Conservation (phyloP, 306 rosid genomes). For the Geum urbanum region DNA sequence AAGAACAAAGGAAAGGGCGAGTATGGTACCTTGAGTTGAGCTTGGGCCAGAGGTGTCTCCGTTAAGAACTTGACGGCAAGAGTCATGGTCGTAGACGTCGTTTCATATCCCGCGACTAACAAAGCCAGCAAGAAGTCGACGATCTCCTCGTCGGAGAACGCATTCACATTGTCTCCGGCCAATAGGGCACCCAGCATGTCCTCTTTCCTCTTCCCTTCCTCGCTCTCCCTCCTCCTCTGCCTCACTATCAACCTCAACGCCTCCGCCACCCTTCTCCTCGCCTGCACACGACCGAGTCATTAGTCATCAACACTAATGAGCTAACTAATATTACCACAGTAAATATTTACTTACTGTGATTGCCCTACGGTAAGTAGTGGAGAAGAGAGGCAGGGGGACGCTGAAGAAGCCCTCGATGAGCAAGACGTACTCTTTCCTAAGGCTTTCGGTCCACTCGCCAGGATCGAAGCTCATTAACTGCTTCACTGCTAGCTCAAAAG, state of each 20-base stretch:
- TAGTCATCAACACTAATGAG: background rate
- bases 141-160: slow-evolving; percentile 71
- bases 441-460: slow-evolving; percentile 75
- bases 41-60: slow-evolving; percentile 84
- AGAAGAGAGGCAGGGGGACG: slow-evolving; percentile 71
- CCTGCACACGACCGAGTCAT: slow-evolving; percentile 32
- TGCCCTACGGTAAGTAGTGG: slow-evolving; percentile 82
- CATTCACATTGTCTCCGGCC: slow-evolving; percentile 67
- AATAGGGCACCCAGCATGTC: slow-evolving; percentile 81
- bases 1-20: background rate
- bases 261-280: slow-evolving; percentile 87
- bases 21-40: slow-evolving; percentile 71
- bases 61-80: slow-evolving; percentile 91
- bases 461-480: slow-evolving; percentile 97
- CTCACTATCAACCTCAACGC: slow-evolving; percentile 66
- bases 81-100: slow-evolving; percentile 92
- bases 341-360: slow-evolving; percentile 41
- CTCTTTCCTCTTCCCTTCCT: slow-evolving; percentile 37
- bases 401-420: slow-evolving; percentile 93
- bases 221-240: slow-evolving; percentile 54
- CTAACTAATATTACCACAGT: background rate
- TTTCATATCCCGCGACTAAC: slow-evolving; percentile 91
- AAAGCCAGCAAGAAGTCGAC: slow-evolving; percentile 86
- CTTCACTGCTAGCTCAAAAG: slow-evolving; percentile 94
- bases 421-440: slow-evolving; percentile 77